Conservation (phyloP, 768 basidiomycete genomes). For the Suillus discolor region DNA sequence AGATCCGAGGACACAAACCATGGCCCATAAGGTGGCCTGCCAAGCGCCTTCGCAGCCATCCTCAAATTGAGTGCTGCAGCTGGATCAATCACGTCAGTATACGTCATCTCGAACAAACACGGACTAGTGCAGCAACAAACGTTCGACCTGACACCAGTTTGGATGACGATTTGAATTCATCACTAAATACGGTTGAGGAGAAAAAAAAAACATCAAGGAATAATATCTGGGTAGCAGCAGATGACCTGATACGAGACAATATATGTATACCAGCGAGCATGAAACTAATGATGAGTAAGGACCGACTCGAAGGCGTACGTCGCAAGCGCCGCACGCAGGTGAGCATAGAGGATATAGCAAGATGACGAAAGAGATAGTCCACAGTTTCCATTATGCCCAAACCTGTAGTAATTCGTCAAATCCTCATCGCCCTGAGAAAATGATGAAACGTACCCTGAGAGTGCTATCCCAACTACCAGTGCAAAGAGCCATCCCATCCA, state of each 20-base stretch:
- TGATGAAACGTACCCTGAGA: conserved; percentile 68
- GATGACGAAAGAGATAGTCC: conserved; percentile 22
- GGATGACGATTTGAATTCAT: conserved; percentile 40
- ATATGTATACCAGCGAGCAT: conserved; percentile 41
- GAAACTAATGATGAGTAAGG: conserved; percentile 50
- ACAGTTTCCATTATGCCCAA: conserved; percentile 67
- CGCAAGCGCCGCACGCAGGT: conserved; percentile 50
- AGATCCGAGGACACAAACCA: conserved; percentile 50
- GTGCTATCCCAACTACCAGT: conserved; percentile 99
- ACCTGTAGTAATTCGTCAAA: conserved; percentile 50
- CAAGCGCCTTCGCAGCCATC: conserved; percentile 74
- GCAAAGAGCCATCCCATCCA: conserved; percentile 98
- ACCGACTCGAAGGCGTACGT: conserved; percentile 62
- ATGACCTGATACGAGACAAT: conserved; percentile 35
- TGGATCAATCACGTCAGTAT: conserved; percentile 9
- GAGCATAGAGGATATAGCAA: conserved; percentile 46
- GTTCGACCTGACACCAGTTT: conserved; percentile 6
- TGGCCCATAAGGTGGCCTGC: conserved; percentile 59
- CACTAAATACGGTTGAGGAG: conserved; percentile 50
- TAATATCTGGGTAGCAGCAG: conserved; percentile 35
- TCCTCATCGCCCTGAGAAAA: conserved; percentile 8
- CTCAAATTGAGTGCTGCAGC: conserved; percentile 47
- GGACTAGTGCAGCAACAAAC: conserved; percentile 7
- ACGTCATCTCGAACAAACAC: conserved; percentile 1
- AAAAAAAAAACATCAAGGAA: conserved; percentile 37